Evolutionary conservation across 2,329 filamentous ascomycete species (phyloP).

Genomic region (Fusarium nurragi): DNA sequence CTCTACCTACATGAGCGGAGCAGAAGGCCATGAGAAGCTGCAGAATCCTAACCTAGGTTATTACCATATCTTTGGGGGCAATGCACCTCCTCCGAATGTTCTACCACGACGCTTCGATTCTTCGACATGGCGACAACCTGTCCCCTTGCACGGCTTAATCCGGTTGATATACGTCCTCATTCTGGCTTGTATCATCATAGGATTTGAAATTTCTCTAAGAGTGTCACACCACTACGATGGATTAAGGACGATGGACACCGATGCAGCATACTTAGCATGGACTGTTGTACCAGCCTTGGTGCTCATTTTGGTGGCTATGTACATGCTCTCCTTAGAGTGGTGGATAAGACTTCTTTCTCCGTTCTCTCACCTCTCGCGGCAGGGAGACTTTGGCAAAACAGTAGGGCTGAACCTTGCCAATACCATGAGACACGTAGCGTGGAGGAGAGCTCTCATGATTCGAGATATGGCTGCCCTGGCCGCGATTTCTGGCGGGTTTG

Average conservation of each 20-base stretch:
- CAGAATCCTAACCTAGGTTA: slow-evolving; percentile 37
- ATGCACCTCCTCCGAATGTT: slow-evolving; percentile 26
- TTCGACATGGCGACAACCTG: slow-evolving; percentile 46
- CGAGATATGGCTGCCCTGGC: slow-evolving; percentile 44
- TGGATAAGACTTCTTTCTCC: slow-evolving; percentile 48
- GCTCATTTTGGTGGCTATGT: slow-evolving; percentile 44
- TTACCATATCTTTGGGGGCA: slow-evolving; percentile 44
- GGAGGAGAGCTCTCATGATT: slow-evolving; percentile 42
- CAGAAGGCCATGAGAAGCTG: slow-evolving; percentile 50
- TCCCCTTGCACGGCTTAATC: slow-evolving; percentile 44
- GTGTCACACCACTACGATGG: slow-evolving; percentile 46
- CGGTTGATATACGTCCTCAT: slow-evolving; percentile 43
- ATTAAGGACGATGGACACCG: slow-evolving; percentile 44
- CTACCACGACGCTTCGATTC: slow-evolving; percentile 34
- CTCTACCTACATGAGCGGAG: slow-evolving; percentile 47
- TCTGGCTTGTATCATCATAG: slow-evolving; percentile 47
- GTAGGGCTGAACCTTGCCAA: slow-evolving; percentile 49
- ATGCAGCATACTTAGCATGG: slow-evolving; percentile 49
- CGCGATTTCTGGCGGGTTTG: slow-evolving; percentile 42
- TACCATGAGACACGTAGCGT: slow-evolving; percentile 40
- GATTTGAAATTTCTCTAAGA: slow-evolving; percentile 49
- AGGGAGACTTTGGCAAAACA: slow-evolving; percentile 44
- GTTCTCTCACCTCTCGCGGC: slow-evolving; percentile 44
- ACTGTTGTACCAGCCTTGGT: slow-evolving; percentile 48
- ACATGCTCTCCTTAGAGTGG: slow-evolving; percentile 47